Conservation (phyloP, 345 rosid genomes). For the Lumnitzera racemosa region DNA sequence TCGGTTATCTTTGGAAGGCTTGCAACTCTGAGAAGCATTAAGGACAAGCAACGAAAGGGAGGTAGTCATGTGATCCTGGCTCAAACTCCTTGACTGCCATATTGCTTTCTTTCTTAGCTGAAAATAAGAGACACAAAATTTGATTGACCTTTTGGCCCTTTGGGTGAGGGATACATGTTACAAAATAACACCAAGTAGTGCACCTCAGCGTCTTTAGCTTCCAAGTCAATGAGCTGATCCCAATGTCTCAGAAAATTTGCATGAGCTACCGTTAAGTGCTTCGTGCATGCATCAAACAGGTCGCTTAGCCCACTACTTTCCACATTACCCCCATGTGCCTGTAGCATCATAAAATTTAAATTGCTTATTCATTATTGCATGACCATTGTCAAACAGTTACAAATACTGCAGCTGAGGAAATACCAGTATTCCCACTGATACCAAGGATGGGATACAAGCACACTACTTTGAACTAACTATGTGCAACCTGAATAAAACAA, state of each 20-base stretch:
- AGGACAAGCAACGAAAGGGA: conserved; percentile 75
- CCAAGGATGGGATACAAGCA: too few relatives aligned
- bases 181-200: neutral
- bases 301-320: conserved; percentile 80
- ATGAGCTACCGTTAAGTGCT: conserved; percentile 66
- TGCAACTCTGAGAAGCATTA: conserved; percentile 41
- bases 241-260: conserved; percentile 58
- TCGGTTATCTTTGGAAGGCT: conserved; percentile 41
- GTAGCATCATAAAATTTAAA: conserved; percentile 20
- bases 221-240: conserved; percentile 81
- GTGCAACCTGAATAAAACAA: too few relatives aligned
- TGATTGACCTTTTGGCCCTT: neutral
- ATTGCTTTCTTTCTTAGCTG: conserved; percentile 60
- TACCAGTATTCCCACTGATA: too few relatives aligned
- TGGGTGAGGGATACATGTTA: neutral
- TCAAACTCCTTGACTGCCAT: conserved; percentile 41
- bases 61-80: conserved; percentile 29
- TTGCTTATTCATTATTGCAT: conserved; percentile 4
- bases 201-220: conserved; percentile 87
- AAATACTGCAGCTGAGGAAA: too few relatives aligned
- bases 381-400: too few relatives aligned
- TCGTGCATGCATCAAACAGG: conserved; percentile 56
- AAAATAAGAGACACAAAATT: conserved; percentile 9
- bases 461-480: too few relatives aligned
- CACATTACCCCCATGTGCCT: conserved; percentile 84